Evolutionary conservation across 2,329 filamentous ascomycete genomes (phyloP), one percentile per base, ranked within the genome.

Genomic region (Coniochaeta sp.): DNA sequence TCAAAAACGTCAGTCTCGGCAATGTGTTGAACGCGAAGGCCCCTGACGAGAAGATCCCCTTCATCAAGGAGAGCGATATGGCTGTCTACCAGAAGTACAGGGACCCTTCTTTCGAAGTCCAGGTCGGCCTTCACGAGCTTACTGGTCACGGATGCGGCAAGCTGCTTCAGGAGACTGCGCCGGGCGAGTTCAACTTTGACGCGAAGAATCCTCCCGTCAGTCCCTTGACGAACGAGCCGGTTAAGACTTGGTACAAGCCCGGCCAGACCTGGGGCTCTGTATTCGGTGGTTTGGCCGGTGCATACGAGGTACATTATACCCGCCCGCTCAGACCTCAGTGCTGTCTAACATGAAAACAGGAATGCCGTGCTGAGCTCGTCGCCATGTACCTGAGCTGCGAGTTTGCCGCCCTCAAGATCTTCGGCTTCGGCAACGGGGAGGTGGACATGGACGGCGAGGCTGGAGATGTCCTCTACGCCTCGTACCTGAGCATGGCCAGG

Each of bases 241-340:
- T 96, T 47, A 81, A 80, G 2, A 89, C 86, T 1, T 96, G 87
- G 85, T 97, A 97, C 74, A 95, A 94, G 70, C 90, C 90, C 2
- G 91, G 91, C 3, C 89, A 96, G 69, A 97, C 92, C 0, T 97
- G 91, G 91, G 88, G 89, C 52, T 90, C 86, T 5, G 89, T 96
- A 0, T 97, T 97, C 63, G 91, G 91, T 24, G 82, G 87, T 55
- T 82, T 95, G 57, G 90, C 91, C 32, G 89, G 87, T 3, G 89
- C 86, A 14, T 96, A 96, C 63, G 92, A 97, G 70, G 58, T 59
- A 48, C 3, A 49, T 12, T 18, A 28, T 27, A 27, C 3, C 6
- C 6, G 9, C 18, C 4, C n/a, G n/a, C n/a, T n/a, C n/a, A n/a
- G 10, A 6, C 6, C 16, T 9, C 9, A 10, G 12, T 2, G 30